Evolutionary conservation across 1,284 basidiomycete species (phyloP).

Genomic region (Marasmius oreades): DNA sequence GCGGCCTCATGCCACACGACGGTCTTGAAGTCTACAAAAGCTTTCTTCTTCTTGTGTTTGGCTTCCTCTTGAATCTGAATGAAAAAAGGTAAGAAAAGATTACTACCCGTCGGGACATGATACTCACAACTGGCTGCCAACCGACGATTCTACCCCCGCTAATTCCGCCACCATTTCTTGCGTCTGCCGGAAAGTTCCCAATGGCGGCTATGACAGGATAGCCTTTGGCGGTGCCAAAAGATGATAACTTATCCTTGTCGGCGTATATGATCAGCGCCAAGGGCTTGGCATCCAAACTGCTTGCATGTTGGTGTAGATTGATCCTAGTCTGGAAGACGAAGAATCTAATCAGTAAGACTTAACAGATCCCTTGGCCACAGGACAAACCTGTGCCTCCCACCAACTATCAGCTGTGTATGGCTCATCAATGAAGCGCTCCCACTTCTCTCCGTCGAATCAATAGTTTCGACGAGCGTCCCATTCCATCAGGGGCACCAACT

Average conservation of each 20-base stretch:
- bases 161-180: conserved; percentile 33
- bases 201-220: conserved; percentile 40
- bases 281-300: conserved; percentile 20
- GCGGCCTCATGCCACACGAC: conserved; percentile 33
- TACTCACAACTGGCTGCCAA: conserved; percentile 40
- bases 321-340: neutral
- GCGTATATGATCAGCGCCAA: conserved; percentile 35
- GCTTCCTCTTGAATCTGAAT: conserved; percentile 26
- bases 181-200: conserved; percentile 32
- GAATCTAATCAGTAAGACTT: neutral
- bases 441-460: neutral
- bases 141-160: conserved; percentile 38
- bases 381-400: neutral
- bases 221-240: conserved; percentile 38
- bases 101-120: neutral
- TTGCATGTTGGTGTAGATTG: neutral
- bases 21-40: conserved; percentile 29
- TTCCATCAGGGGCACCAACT: conserved; percentile 16
- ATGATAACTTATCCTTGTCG: conserved; percentile 41
- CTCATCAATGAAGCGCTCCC: conserved; percentile 1
- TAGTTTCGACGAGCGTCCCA: conserved; percentile 21
- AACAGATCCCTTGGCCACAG: neutral
- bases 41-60: conserved; percentile 22
- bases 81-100: conserved; percentile 4
- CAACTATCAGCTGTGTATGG: neutral